A percentile compares a stretch with the other conserved stretches of the same genome.
Conservation (phyloP, 805 yeast species). For the Candida ficus region DNA sequence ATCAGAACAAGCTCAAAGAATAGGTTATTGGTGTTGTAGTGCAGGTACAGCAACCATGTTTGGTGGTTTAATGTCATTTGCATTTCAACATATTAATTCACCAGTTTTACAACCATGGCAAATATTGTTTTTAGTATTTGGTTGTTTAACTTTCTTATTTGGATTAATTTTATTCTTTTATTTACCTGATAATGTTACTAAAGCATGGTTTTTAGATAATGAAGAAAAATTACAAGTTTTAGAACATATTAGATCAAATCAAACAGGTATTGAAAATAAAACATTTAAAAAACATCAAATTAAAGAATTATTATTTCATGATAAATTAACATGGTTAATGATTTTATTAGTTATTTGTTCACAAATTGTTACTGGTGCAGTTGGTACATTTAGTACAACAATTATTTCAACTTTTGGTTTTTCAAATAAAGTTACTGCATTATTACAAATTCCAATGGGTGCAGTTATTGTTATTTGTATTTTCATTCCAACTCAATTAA, state of each 20-base stretch:
- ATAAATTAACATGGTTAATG: conserved; percentile 42
- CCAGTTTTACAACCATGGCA: conserved; percentile 46
- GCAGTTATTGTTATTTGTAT: conserved; percentile 39
- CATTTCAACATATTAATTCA: conserved; percentile 44
- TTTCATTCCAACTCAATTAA: conserved; percentile 32
- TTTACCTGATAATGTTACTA: conserved; percentile 45
- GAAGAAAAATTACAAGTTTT: conserved; percentile 35
- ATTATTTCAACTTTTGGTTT: conserved; percentile 17
- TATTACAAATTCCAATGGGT: conserved; percentile 52
- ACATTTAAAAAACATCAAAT: conserved; percentile 37
- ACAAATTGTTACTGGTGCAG: conserved; percentile 44
- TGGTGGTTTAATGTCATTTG: conserved; percentile 42
- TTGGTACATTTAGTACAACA: conserved; percentile 20
- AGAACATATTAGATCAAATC: conserved; percentile 36
- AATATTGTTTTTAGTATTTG: conserved; percentile 50
- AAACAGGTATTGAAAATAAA: conserved; percentile 44
- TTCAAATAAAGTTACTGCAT: conserved; percentile 32
- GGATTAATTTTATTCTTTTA: conserved; percentile 37
- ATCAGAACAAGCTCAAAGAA: conserved; percentile 45
- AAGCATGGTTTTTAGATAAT: conserved; percentile 27
- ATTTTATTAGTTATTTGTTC: conserved; percentile 35
- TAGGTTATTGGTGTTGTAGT: conserved; percentile 50
- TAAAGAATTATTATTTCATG: conserved; percentile 36
- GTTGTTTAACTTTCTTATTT: conserved; percentile 43
- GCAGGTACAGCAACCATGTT: conserved; percentile 44